Conservation (phyloP, 331 rosid species). For the Saraca asoca region DNA sequence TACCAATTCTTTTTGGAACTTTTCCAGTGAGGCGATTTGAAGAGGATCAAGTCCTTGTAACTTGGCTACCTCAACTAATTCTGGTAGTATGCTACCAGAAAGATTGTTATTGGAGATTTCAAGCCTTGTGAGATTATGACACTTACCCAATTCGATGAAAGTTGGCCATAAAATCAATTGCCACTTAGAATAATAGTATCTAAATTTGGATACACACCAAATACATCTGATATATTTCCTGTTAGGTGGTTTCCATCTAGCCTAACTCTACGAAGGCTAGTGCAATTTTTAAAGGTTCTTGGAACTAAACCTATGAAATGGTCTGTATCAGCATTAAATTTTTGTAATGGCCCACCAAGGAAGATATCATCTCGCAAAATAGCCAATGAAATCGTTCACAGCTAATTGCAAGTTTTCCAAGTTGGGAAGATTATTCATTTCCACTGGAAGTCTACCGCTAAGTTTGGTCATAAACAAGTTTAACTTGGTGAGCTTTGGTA, state of each 20-base stretch:
- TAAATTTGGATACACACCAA: conserved; percentile 56
- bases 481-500: neutral
- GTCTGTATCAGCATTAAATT: conserved; percentile 37
- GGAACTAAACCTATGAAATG: conserved; percentile 48
- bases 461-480: neutral
- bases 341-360: conserved; percentile 2
- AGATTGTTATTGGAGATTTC: conserved; percentile 33
- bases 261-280: conserved; percentile 44
- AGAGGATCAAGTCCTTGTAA: conserved; percentile 27
- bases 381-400: too few relatives aligned
- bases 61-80: conserved; percentile 32
- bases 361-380: too few relatives aligned
- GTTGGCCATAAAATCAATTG: conserved; percentile 41
- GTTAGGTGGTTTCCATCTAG: conserved; percentile 42
- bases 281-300: conserved; percentile 50
- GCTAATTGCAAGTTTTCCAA: neutral
- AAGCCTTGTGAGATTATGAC: conserved; percentile 23
- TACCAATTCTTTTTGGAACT: too few relatives aligned
- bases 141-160: conserved; percentile 42
- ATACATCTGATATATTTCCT: conserved; percentile 53
- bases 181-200: conserved; percentile 35
- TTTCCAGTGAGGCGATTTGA: too few relatives aligned
- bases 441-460: conserved; percentile 33
- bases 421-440: conserved; percentile 30
- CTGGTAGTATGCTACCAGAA: conserved; percentile 36